Percentiles rank a stretch among this genome's conserved stretches.
Evolutionary conservation across 2,329 filamentous ascomycete species (phyloP).

Genomic region (Catunica adiposa): DNA sequence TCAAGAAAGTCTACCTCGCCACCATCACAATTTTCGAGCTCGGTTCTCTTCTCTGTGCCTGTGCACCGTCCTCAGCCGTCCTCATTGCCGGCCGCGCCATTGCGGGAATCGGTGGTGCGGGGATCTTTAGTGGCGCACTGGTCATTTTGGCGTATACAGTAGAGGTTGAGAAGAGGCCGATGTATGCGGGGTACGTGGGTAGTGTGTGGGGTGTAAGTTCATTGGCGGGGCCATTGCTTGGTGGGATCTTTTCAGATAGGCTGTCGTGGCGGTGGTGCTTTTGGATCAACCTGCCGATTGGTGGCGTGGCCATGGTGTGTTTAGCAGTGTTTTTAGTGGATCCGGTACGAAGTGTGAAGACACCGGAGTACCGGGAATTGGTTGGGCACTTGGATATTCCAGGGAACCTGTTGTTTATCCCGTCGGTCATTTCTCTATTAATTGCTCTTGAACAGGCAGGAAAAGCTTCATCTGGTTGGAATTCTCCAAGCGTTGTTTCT

Average conservation of each 20-base stretch:
- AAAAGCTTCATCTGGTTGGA: constrained; percentile 17
- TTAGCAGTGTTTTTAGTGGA: constrained; percentile 2
- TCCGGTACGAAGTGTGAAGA: constrained; percentile 11
- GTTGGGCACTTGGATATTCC: constrained; percentile 20
- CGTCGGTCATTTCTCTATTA: constrained; percentile 22
- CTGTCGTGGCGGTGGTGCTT: constrained; percentile 22
- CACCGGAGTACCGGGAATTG: constrained; percentile 16
- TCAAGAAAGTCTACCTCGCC: constrained; percentile 26
- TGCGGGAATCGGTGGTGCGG: constrained; percentile 27
- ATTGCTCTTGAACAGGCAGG: constrained; percentile 27
- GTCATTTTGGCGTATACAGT: constrained; percentile 27
- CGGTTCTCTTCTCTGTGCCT: constrained; percentile 27
- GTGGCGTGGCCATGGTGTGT: constrained; percentile 7
- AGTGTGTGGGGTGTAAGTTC: constrained; percentile 27
- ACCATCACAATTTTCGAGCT: constrained; percentile 27
- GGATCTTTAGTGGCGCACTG: constrained; percentile 29
- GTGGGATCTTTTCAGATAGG: constrained; percentile 18
- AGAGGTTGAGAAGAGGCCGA: constrained; percentile 21
- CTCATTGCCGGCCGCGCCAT: constrained; percentile 24
- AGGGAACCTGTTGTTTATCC: constrained; percentile 15
- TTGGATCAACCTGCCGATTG: constrained; percentile 21
- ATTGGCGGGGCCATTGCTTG: constrained; percentile 17
- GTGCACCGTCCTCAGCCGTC: constrained; percentile 20
- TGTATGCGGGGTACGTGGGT: constrained; percentile 22
- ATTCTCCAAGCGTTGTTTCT: constrained; percentile 14